A percentile compares a stretch with the other conserved stretches of the same genome.
Evolutionary conservation across 192 early-diverging fungal species (phyloP).

Genomic region (Paraglomus brasilianum): DNA sequence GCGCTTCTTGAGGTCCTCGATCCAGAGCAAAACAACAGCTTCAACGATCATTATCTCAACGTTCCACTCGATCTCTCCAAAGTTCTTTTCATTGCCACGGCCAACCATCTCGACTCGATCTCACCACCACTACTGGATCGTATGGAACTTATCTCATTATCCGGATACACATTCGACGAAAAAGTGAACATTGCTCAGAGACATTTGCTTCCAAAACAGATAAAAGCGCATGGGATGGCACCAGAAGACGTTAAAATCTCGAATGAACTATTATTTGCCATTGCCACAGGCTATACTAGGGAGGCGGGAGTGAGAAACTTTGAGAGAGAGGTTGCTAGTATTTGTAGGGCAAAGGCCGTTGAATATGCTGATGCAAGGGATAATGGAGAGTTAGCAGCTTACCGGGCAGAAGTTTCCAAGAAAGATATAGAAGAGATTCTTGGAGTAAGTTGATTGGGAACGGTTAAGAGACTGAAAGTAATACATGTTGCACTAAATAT

Average conservation of each 20-base stretch:
- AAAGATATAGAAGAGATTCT: slow-evolving; percentile 61
- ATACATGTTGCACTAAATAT: not conserved
- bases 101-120: slow-evolving; percentile 76
- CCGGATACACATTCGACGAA: slow-evolving; percentile 83
- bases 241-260: slow-evolving; percentile 48
- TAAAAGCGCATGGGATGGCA: slow-evolving; percentile 59
- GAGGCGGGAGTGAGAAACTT: slow-evolving; percentile 79
- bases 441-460: slow-evolving; percentile 45
- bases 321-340: slow-evolving; percentile 68
- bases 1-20: slow-evolving; percentile 85
- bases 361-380: slow-evolving; percentile 63
- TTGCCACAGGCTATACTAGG: slow-evolving; percentile 72
- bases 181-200: slow-evolving; percentile 74
- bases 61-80: slow-evolving; percentile 61
- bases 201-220: slow-evolving; percentile 77
- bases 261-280: slow-evolving; percentile 54
- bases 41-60: slow-evolving; percentile 81
- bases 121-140: slow-evolving; percentile 77
- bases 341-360: slow-evolving; percentile 69
- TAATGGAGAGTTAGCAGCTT: slow-evolving; percentile 30
- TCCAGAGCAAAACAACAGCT: slow-evolving; percentile 82
- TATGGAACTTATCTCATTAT: slow-evolving; percentile 77
- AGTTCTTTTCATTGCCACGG: slow-evolving; percentile 84
- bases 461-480: too few relatives aligned
- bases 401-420: slow-evolving; percentile 46